Evolutionary conservation across 345 rosid species (phyloP).

Genomic region (Clarkia xantiana): DNA sequence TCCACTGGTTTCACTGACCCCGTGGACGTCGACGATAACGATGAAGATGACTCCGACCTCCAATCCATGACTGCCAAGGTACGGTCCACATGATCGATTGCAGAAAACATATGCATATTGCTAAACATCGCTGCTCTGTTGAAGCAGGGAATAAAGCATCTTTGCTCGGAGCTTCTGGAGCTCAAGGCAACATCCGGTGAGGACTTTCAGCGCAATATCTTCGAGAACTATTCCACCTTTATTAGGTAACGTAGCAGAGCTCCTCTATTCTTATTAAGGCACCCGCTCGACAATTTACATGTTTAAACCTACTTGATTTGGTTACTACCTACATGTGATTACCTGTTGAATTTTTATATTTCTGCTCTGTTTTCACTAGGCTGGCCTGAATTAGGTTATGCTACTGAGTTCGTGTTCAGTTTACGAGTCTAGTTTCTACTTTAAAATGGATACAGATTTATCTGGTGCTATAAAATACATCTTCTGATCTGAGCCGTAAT

Average conservation of each 20-base stretch:
- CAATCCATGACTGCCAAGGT: conserved; percentile 50
- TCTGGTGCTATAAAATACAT: no score
- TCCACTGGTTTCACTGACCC: conserved; percentile 14
- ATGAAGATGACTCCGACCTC: conserved; percentile 21
- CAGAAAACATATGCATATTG: neutral
- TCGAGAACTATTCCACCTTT: conserved; percentile 29
- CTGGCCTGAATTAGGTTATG: no score
- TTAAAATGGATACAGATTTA: no score
- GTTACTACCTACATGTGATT: no score
- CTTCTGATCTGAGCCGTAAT: no score
- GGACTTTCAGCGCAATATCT: conserved; percentile 34
- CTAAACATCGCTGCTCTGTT: neutral
- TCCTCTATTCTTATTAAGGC: neutral
- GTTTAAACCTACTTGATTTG: no score
- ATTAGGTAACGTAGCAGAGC: conserved; percentile 19
- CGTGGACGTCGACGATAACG: conserved; percentile 6
- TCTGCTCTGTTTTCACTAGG: no score
- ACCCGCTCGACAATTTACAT: no score
- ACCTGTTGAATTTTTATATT: no score
- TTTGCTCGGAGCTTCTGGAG: conserved; percentile 43
- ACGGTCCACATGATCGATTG: neutral
- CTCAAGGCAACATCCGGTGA: conserved; percentile 42
- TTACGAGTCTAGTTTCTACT: no score
- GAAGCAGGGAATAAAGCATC: conserved; percentile 38
- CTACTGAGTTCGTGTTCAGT: no score